phyloP scores from a whole-genome alignment of 768 basidiomycete genomes.

The Panellus pusillus region DNA sequence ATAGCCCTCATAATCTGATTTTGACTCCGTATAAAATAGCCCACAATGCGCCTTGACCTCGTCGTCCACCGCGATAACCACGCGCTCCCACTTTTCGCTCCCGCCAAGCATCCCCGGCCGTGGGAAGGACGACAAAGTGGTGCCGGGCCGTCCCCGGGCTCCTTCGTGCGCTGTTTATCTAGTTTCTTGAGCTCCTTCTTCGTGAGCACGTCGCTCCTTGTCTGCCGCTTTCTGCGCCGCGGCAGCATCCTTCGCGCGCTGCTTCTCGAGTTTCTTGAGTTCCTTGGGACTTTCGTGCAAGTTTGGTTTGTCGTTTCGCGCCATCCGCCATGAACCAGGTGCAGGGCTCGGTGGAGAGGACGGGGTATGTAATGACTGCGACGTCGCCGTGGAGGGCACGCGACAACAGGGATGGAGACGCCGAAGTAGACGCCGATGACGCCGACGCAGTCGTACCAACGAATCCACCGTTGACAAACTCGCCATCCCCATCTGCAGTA shows the following conservation, averaged over 20 bases:
- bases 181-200: constrained; percentile 22
- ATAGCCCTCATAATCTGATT: constrained; percentile 53
- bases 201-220: constrained; percentile 13
- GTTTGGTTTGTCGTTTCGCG: no score
- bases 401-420: constrained; percentile 5
- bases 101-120: constrained; percentile 41
- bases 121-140: constrained; percentile 56
- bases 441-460: not conserved
- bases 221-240: constrained; percentile 11
- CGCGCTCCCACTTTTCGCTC: constrained; percentile 50
- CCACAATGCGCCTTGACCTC: constrained; percentile 60
- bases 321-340: no score
- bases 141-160: constrained; percentile 28
- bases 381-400: not conserved
- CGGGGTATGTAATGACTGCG: not conserved
- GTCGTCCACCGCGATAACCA: constrained; percentile 51
- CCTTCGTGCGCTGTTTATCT: constrained; percentile 23
- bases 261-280: no score
- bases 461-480: constrained; percentile 11
- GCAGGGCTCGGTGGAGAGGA: no score
- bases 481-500: constrained; percentile 27
- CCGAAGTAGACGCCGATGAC: not conserved
- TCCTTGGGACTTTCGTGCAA: no score
- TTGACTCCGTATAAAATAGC: constrained; percentile 47
- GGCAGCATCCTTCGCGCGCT: constrained; percentile 17